Evolutionary conservation across 169 alveolate species (phyloP), one percentile per base, ranked within the genome.

Genomic region (Perkinsus chesapeaki): DNA sequence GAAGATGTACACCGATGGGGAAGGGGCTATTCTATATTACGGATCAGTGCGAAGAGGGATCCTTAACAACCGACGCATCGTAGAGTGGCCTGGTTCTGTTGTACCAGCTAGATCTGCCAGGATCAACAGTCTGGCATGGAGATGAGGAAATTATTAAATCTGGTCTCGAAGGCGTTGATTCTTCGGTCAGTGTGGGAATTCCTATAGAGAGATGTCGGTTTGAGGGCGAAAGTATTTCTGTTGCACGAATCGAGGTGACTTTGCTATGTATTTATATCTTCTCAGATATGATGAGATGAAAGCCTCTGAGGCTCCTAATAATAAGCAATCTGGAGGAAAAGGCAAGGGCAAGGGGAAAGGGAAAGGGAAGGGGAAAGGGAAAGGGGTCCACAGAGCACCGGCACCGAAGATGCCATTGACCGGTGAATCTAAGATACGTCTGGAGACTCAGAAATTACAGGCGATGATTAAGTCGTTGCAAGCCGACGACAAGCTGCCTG

Each of bases 401-500:
- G 39, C 82, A 16, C 82, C 82, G 31, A 60, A 60, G 23, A 27
- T 20, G 23, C 82, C 82, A 9, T 23, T 60, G 82, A 60, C 82
- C 37, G 82, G 82, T 20, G 93, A 91, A 92, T 94, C 94, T 36
- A 93, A 82, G 92, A 93, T 73, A 82, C 92, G 82, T 93, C 95
- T 60, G 31, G 98, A 98, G 93, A 96, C 96, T 20, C 98, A 97
- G 95, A 96, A 95, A 60, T 96, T 97, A 73, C 98, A 95, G 91
- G 95, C 96, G 73, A 95, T 97, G 38, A 92, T 97, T 37, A 94
- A 93, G 91, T 91, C 93, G 39, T 94, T 98, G 92, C 96, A 97
- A 92, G 93, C 97, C 73, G 95, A 97, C 38, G 97, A 98, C 48
- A 96, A 98, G 91, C 96, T 98, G n/a, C 99, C 99, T 23, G 99